A percentile compares a stretch with the other conserved stretches of the same genome.
Evolutionary conservation across 2,329 filamentous ascomycete genomes (phyloP).

Genomic region (Rugonectria rugulosa): DNA sequence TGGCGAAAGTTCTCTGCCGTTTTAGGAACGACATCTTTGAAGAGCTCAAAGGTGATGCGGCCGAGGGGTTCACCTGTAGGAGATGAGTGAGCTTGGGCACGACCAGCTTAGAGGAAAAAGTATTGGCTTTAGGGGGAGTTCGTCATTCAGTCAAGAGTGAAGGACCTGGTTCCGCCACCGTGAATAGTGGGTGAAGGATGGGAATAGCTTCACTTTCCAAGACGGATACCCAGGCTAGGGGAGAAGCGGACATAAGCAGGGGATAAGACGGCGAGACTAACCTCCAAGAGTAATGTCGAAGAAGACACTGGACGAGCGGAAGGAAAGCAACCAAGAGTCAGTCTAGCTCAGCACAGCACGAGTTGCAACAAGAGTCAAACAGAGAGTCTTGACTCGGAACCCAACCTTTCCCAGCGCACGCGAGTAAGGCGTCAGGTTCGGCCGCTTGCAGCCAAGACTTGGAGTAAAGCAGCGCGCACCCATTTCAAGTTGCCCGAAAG

Average conservation of each 20-base stretch:
- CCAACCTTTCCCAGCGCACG: too few relatives aligned
- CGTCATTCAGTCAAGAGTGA: too few relatives aligned
- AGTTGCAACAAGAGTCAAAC: background rate
- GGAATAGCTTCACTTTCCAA: slow-evolving; percentile 12
- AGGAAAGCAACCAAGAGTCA: slow-evolving; percentile 28
- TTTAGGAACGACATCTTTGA: slow-evolving; percentile 81
- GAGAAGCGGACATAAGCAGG: background rate
- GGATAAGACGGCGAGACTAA: slow-evolving; percentile 43
- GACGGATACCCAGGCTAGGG: background rate
- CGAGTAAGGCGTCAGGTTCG: too few relatives aligned
- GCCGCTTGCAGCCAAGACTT: too few relatives aligned
- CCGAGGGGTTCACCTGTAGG: slow-evolving; percentile 80
- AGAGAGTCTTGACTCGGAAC: background rate
- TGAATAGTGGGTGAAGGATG: too few relatives aligned
- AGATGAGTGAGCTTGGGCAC: background rate
- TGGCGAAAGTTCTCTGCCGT: slow-evolving; percentile 98
- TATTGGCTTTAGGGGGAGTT: too few relatives aligned
- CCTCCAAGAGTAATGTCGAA: slow-evolving; percentile 83
- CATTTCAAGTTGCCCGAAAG: too few relatives aligned
- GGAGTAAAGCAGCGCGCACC: too few relatives aligned
- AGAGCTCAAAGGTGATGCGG: slow-evolving; percentile 89
- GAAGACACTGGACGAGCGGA: slow-evolving; percentile 61
- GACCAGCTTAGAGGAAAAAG: too few relatives aligned
- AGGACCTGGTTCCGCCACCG: too few relatives aligned
- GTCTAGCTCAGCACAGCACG: slow-evolving; percentile 26